Base-by-base conservation (phyloP, 306 rosid species). In the Cucumis hystrix region DNA sequence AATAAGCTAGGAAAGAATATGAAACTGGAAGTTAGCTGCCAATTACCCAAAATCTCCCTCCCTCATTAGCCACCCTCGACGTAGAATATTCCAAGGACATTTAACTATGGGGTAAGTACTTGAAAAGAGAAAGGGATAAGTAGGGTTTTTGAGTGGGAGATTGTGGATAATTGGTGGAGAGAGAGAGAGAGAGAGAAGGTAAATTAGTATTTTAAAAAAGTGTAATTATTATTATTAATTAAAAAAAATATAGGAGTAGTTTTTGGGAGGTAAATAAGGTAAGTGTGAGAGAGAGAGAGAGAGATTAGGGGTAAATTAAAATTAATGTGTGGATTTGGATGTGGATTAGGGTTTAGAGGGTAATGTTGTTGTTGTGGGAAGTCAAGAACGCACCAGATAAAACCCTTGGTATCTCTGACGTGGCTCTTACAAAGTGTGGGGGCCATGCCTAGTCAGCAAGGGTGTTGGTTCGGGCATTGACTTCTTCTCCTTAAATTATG, bases 391-490 rank as follows among this genome's bases (percentile, higher is more conserved):
- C 96, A 95, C 98, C 98, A 95, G 86, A 83, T 84, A 86, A 59
- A 76, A 88, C 85, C 96, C 92, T 88, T 33, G 82, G 76, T 81
- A 70, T 81, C 80, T 85, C 77, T 84, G 84, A 83, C 72, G 33
- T 76, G 92, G 85, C 81, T 63, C 18, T 51, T 14, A 51, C 51
- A 68, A 69, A 65, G 51, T 64, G 30, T 28, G 2, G 76, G 87
- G 83, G 79, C 80, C 90, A 77, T 52, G 81, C 83, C 82, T 61
- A 49, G 83, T 78, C 28, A 71, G 79, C 79, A 77, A 86, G 97
- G 91, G 94, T 85, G 88, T 88, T 92, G 97, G 97, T 95, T 95
- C 98, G 98, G 98, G 98, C 83, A 92, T 95, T 95, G 97, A 95
- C 97, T 95, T 90, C 87, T 92, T 90, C 87, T 92, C 86, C 91